Percentiles rank a stretch among this genome's conserved stretches.
phyloP scores from a whole-genome alignment of 73 alveolate species.

The Paramecium pentaurelia region DNA sequence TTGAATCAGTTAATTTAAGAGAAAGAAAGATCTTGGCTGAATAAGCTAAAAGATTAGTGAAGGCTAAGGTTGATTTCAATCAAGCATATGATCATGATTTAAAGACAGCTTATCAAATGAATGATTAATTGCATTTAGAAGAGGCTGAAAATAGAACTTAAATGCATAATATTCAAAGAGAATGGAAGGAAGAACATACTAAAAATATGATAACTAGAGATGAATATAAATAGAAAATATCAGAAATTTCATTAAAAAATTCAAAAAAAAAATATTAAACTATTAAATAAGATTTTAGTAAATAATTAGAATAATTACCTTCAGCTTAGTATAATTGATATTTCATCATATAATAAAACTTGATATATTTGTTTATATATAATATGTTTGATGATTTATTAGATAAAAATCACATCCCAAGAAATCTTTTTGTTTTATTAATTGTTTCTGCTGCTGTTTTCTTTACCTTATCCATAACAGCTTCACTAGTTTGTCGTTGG shows the following conservation, averaged over 20 bases:
- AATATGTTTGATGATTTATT: neutral
- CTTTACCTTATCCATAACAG: neutral
- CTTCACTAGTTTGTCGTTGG: slow-evolving; percentile 24
- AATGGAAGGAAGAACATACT: slow-evolving; percentile 68
- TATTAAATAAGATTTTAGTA: neutral
- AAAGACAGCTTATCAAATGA: slow-evolving; percentile 75
- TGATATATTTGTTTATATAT: neutral
- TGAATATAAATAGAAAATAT: slow-evolving; percentile 53
- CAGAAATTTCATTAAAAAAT: slow-evolving; percentile 41
- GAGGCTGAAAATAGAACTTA: slow-evolving; percentile 84
- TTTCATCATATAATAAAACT: neutral
- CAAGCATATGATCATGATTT: slow-evolving; percentile 77
- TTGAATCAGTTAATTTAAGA: slow-evolving; percentile 81
- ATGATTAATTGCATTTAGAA: slow-evolving; percentile 82
- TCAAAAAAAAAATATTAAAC: neutral
- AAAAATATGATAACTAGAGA: slow-evolving; percentile 65
- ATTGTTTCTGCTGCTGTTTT: neutral
- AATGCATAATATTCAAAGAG: slow-evolving; percentile 83
- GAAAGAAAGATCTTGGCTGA: slow-evolving; percentile 80
- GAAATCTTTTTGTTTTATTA: neutral
- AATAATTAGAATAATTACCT: neutral
- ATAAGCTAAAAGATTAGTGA: slow-evolving; percentile 78
- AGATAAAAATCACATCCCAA: neutral
- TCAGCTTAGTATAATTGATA: neutral
- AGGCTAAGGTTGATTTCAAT: slow-evolving; percentile 77